Evolutionary conservation across 768 basidiomycete genomes (phyloP), one percentile per base, ranked within the genome.

Genomic region (Galerina sulciceps): DNA sequence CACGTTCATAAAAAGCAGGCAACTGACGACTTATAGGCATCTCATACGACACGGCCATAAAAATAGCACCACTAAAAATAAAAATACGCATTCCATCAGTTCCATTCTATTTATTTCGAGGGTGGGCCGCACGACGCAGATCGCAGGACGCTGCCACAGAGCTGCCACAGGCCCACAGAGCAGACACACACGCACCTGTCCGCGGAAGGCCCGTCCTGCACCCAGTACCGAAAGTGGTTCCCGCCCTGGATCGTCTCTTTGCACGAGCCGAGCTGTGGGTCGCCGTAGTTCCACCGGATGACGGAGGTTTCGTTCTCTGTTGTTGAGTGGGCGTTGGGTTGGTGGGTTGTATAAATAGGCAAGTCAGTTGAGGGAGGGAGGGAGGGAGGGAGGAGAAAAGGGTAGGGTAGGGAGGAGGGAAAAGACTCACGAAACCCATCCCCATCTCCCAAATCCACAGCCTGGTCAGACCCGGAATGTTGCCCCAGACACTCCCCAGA

Each of bases 141-240:
- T 31, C 40, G 46, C 40, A 50, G 9, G 13, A 14, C 46, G 3
- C n/a, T n/a, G n/a, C n/a, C n/a, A n/a, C n/a, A n/a, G n/a, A n/a
- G n/a, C n/a, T n/a, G n/a, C n/a, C n/a, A n/a, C n/a, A n/a, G n/a
- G n/a, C n/a, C n/a, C n/a, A n/a, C n/a, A n/a, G n/a, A n/a, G n/a
- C n/a, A n/a, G n/a, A n/a, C n/a, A 34, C 10, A 14, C 31, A 67
- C 81, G 44, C 52, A 85, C 87, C 81, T 89, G 65, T 92, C 79
- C 6, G 77, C 87, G 3, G 71, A 26, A 11, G 75, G 60, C 0
- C 93, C 93, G 58, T 91, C 81, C 75, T 96, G 94, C 5, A 80
- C 72, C 94, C 93, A 96, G 71, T 94, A 96, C 40, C 94, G 84
- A 69, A 94, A 85, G 69, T 97, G 94, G 67, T 91, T 83, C 6